Conservation (phyloP, 108 stramenopile genomes). For the Nitzschia putrida region DNA sequence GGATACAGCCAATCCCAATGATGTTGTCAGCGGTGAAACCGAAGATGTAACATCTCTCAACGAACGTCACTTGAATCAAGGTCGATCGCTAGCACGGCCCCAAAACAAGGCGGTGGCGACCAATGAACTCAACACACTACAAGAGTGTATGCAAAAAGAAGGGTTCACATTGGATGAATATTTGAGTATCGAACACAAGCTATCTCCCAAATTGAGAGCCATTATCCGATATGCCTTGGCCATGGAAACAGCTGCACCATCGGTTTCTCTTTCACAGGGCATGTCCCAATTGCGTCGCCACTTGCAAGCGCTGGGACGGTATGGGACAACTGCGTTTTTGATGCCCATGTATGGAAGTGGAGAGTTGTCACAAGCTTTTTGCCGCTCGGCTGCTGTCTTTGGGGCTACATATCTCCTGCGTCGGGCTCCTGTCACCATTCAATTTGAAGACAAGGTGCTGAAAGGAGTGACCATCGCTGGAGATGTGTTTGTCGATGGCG, state of each 20-base stretch:
- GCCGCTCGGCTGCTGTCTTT: conserved; percentile 82
- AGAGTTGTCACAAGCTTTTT: conserved; percentile 82
- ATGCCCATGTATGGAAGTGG: conserved; percentile 80
- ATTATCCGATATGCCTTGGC: conserved; percentile 76
- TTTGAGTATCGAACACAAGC: conserved; percentile 50
- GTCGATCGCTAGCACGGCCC: conserved; percentile 83
- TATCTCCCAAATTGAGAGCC: conserved; percentile 51
- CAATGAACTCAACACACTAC: conserved; percentile 52
- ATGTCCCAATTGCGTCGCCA: conserved; percentile 65
- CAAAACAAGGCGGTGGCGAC: conserved; percentile 87
- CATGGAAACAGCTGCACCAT: conserved; percentile 35
- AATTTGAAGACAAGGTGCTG: conserved; percentile 22
- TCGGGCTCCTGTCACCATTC: conserved; percentile 36
- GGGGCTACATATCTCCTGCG: conserved; percentile 83
- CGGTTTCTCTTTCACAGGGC: conserved; percentile 39
- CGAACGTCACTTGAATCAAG: conserved; percentile 85
- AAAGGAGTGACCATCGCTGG: conserved; percentile 37
- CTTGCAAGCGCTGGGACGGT: conserved; percentile 69
- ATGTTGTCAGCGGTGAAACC: background rate
- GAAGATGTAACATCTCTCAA: conserved; percentile 68
- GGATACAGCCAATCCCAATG: conserved; percentile 7
- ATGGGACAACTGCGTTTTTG: conserved; percentile 79
- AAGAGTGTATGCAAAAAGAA: conserved; percentile 50
- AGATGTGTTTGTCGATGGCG: background rate
- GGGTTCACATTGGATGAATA: conserved; percentile 60